A percentile compares a stretch with the other conserved stretches of the same genome.
phyloP scores from a whole-genome alignment of 129 eudicot species.

The Apium graveolens region DNA sequence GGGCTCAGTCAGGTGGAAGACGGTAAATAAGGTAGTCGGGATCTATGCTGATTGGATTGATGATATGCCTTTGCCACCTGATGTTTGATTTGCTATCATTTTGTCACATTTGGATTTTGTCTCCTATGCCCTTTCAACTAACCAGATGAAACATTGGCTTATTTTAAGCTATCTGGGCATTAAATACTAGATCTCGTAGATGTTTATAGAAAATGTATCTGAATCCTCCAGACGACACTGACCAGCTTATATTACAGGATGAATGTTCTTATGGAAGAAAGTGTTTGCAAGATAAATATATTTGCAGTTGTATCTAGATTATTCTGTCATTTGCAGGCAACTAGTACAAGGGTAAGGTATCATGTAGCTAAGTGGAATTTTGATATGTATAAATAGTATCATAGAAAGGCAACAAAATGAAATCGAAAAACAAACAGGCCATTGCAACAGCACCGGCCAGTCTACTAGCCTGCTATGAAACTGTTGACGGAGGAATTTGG shows the following conservation, averaged over 20 bases:
- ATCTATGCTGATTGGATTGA: constrained; percentile 75
- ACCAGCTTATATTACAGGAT: not conserved
- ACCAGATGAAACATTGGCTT: not conserved
- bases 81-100: not conserved
- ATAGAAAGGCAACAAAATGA: not conserved
- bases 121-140: not conserved
- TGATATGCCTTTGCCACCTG: constrained; percentile 9
- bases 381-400: not conserved
- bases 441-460: not conserved
- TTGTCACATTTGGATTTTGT: not conserved
- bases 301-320: not conserved
- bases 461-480: not conserved
- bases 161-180: constrained; percentile 6
- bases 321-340: not conserved
- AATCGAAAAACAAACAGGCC: not conserved
- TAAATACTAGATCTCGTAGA: not conserved
- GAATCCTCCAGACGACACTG: not conserved
- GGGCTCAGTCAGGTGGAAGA: constrained; percentile 32
- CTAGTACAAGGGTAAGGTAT: not conserved
- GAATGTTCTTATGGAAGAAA: not conserved
- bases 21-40: constrained; percentile 32
- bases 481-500: no score
- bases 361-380: no score
- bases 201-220: not conserved
- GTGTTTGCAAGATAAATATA: not conserved